These are phyloP conservation scores for Candida glucosophila DNA, from an alignment of 1,139 yeast genomes.

Conservation along the genomic window DNA sequence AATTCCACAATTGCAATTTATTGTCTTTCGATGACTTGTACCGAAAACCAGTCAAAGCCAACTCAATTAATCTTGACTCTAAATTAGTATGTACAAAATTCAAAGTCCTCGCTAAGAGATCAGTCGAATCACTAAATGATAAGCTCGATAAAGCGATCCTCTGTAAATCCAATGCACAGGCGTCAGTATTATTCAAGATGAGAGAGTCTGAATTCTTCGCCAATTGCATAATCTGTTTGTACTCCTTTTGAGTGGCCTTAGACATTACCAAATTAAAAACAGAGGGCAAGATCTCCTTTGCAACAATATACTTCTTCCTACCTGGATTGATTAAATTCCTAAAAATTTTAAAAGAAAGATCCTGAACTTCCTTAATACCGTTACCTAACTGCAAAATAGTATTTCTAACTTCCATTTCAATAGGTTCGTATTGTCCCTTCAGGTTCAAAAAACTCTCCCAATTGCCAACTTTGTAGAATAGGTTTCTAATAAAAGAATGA, in stretches of 20 bases:
- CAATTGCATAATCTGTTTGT: slow-evolving; percentile 46
- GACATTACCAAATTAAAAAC: slow-evolving; percentile 25
- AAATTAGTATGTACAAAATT: slow-evolving; percentile 49
- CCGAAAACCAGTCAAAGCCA: slow-evolving; percentile 44
- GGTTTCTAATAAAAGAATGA: slow-evolving; percentile 9
- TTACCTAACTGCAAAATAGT: slow-evolving; percentile 29
- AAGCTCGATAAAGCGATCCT: slow-evolving; percentile 46
- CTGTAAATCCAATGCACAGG: slow-evolving; percentile 30
- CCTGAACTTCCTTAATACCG: slow-evolving; percentile 17
- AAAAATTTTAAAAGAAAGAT: slow-evolving; percentile 29
- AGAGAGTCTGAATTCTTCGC: slow-evolving; percentile 40
- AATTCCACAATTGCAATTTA: slow-evolving; percentile 35
- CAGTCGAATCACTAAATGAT: slow-evolving; percentile 36
- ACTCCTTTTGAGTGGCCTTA: slow-evolving; percentile 37
- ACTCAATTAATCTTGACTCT: slow-evolving; percentile 45
- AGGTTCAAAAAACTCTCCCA: slow-evolving; percentile 12
- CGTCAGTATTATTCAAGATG: slow-evolving; percentile 24
- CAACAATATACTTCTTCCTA: slow-evolving; percentile 35
- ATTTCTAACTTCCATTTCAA: slow-evolving; percentile 35
- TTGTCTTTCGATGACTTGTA: slow-evolving; percentile 11
- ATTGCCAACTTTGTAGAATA: slow-evolving; percentile 16
- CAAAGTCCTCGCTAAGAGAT: slow-evolving; percentile 42
- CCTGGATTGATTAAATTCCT: slow-evolving; percentile 41
- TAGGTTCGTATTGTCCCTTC: slow-evolving; percentile 7
- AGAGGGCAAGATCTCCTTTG: slow-evolving; percentile 34